Base-by-base conservation (phyloP, 768 basidiomycete genomes). In the Amanita pallidorosea region DNA sequence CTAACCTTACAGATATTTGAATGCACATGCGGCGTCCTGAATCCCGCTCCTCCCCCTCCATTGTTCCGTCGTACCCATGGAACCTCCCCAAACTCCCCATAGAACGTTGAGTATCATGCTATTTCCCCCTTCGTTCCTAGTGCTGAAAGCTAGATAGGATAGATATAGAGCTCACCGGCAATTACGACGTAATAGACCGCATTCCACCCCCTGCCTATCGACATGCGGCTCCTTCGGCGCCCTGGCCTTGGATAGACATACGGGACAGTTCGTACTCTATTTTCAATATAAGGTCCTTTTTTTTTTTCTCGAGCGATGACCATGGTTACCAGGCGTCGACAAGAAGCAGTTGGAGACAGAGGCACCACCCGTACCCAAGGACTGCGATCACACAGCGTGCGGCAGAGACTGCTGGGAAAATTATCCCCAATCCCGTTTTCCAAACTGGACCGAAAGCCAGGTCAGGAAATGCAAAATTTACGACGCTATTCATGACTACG, bases 371-470 rank as follows among this genome's bases (percentile, higher is more conserved):
- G 65, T 71, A 7, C 70, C 71, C 1, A 53, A 58, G 2, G 57
- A 59, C n/a, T 75, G 72, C 52, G 61, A 67, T 38, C 73, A 72
- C 48, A 54, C 49, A 15, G 48, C 50, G 27, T 74, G 73, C 51
- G 51, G 60, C 15, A 62, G 63, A 4, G 45, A 54, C 7, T 74
- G 72, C 52, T 74, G 70, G 69, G 63, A 33, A 48, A 60, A 60
- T 0, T 75, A 74, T 51, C 73, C 73, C 4, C 67, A 73, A 45
- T 72, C 72, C 5, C 62, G 62, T 31, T 82, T 77, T 54, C 77
- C 75, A 9, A 81, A 79, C 51, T 80, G 80, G 80, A 79, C 76
- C 0, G 54, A 60, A 9, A 57, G 57, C 9, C 79, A 80, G 54
- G 66, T 72, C 2, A 55, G 57, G 33, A 67, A 68, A 45, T 72